These are phyloP conservation scores for Stagonosporopsis vannaccii DNA, from an alignment of 2,329 filamentous ascomycete genomes.

Conservation along the genomic window DNA sequence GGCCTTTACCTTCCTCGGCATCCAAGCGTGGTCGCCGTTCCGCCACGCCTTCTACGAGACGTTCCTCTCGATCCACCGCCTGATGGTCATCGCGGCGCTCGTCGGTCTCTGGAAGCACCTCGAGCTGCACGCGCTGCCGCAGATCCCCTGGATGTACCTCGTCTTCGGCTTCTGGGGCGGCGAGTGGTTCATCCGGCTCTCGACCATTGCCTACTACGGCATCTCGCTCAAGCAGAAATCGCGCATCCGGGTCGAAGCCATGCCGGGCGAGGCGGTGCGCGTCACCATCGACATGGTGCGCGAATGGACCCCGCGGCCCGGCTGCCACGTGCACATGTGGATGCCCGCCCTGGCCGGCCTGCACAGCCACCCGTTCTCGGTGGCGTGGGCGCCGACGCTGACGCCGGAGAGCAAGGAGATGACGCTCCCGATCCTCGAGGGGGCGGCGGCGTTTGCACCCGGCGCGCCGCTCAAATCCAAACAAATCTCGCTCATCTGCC, in stretches of 20 bases:
- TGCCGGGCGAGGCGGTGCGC: constrained; percentile 66
- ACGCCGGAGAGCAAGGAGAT: constrained; percentile 43
- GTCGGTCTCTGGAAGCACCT: constrained; percentile 82
- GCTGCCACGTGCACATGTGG: constrained; percentile 68
- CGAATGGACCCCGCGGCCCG: constrained; percentile 61
- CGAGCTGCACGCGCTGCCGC: constrained; percentile 69
- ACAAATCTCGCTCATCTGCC: constrained; percentile 73
- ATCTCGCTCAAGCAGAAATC: constrained; percentile 59
- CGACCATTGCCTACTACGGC: constrained; percentile 62
- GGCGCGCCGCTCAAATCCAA: constrained; percentile 43
- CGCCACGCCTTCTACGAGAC: constrained; percentile 97
- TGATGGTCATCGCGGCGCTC: constrained; percentile 73
- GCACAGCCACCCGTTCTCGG: constrained; percentile 58
- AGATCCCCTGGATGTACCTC: constrained; percentile 76
- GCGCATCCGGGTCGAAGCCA: constrained; percentile 63
- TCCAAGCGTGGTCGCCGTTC: constrained; percentile 78
- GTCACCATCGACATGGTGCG: constrained; percentile 67
- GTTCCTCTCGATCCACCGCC: constrained; percentile 86
- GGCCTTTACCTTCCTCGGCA: constrained; percentile 69
- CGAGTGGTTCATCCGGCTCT: constrained; percentile 64
- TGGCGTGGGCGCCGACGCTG: constrained; percentile 55
- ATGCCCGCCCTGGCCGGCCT: constrained; percentile 58
- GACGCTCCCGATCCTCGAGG: constrained; percentile 44
- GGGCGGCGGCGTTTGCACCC: constrained; percentile 31
- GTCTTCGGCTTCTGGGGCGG: constrained; percentile 78